phyloP scores from a whole-genome alignment of 164 flowering plant species.

The Piper betle region DNA sequence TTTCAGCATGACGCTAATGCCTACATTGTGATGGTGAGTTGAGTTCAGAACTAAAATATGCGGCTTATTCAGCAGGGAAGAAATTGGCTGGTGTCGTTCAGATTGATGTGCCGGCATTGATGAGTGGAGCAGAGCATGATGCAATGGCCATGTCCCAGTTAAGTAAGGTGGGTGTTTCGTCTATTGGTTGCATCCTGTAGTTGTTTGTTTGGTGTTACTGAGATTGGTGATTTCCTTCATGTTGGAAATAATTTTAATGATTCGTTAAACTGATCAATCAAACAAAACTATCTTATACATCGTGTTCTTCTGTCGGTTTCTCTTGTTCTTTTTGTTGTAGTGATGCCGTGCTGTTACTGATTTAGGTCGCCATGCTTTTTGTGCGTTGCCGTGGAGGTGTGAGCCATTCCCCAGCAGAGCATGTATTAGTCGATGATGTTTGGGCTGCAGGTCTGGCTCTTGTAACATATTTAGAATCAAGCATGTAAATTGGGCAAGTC shows the following conservation, averaged over 20 bases:
- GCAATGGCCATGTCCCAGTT: conserved; percentile 97
- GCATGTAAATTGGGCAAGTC: background rate
- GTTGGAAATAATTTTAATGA: too few species aligned
- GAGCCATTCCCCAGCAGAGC: conserved; percentile 90
- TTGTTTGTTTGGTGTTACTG: too few species aligned
- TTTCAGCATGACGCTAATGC: conserved; percentile 92
- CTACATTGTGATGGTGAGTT: conserved; percentile 53
- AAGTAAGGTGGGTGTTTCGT: conserved; percentile 42
- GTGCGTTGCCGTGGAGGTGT: conserved; percentile 94
- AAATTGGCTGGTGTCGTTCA: conserved; percentile 45
- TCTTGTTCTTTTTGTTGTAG: background rate
- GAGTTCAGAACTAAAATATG: conserved; percentile 48
- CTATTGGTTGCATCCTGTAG: background rate
- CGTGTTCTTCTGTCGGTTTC: background rate
- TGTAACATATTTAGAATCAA: conserved; percentile 48
- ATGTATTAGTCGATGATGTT: conserved; percentile 78
- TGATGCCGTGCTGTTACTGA: background rate
- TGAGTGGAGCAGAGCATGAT: conserved; percentile 99
- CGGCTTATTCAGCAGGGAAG: conserved; percentile 48
- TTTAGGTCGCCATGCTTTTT: conserved; percentile 89
- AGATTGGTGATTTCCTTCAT: too few species aligned
- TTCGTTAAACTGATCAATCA: too few species aligned
- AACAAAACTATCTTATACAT: background rate
- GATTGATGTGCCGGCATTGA: conserved; percentile 66
- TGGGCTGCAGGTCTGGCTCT: conserved; percentile 93